Evolutionary conservation across 495 filamentous ascomycete genomes (phyloP).

Genomic region (Podospora tetraspora): DNA sequence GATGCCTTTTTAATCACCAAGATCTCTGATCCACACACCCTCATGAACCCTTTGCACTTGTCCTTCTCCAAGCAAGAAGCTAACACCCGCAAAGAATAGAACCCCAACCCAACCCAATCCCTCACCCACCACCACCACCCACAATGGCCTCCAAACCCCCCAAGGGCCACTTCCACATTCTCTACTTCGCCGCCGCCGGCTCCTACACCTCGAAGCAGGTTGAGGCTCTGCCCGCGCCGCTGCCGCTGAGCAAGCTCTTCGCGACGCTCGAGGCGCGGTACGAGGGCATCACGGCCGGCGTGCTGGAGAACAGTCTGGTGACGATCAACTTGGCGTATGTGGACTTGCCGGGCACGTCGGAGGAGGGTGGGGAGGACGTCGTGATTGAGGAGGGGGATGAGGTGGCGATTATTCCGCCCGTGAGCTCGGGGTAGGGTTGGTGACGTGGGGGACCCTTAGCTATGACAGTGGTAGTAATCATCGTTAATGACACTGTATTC

Average conservation of each 20-base stretch:
- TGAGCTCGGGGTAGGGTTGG: constrained; percentile 64
- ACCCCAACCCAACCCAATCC: not conserved
- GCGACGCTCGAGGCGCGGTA: constrained; percentile 68
- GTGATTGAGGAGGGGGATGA: constrained; percentile 77
- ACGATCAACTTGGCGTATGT: constrained; percentile 88
- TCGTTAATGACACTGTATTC: not conserved
- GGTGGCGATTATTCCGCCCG: constrained; percentile 94
- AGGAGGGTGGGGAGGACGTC: constrained; percentile 28
- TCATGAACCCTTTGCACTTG: not conserved
- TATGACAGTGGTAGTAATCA: not conserved
- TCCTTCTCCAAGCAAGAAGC: not conserved
- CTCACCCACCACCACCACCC: constrained; percentile 16
- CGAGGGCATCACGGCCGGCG: constrained; percentile 66
- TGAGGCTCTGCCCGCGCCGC: constrained; percentile 68
- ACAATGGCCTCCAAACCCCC: constrained; percentile 38
- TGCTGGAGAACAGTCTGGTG: constrained; percentile 71
- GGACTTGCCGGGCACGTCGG: constrained; percentile 52
- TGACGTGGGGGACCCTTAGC: too few species aligned
- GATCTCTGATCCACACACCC: constrained; percentile 47
- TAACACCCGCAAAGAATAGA: constrained; percentile 16
- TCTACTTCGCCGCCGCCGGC: constrained; percentile 81
- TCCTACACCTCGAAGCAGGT: constrained; percentile 65
- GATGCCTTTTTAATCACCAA: constrained; percentile 52
- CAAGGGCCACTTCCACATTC: constrained; percentile 63
- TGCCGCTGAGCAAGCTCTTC: constrained; percentile 63